Conservation (phyloP, 108 stramenopile genomes). For the Stephanodiscus triporus region DNA sequence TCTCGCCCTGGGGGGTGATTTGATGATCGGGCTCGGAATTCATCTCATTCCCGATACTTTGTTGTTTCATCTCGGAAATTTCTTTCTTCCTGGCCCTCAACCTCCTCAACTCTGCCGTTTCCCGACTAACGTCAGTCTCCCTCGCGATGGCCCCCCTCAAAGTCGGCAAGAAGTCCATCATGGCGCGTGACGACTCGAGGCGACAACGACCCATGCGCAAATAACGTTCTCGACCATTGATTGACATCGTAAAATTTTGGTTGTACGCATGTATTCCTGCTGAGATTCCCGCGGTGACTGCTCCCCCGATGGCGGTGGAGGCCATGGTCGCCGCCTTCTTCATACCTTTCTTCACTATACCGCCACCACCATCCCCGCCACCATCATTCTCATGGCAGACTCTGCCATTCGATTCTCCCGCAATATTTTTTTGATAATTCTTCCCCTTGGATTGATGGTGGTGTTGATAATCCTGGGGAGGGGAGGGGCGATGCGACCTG, state of each 20-base stretch:
- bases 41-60: background rate
- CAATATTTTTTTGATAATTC: no score
- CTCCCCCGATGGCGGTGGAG: conserved; percentile 5
- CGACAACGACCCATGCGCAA: conserved; percentile 41
- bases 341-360: background rate
- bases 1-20: background rate
- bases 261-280: conserved; percentile 6
- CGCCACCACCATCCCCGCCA: background rate
- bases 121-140: conserved; percentile 26
- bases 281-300: background rate
- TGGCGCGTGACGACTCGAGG: conserved; percentile 38
- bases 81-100: conserved; percentile 17
- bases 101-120: conserved; percentile 43
- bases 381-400: background rate
- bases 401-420: background rate
- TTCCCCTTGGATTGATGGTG: background rate
- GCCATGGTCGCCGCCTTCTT: background rate
- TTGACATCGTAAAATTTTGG: background rate
- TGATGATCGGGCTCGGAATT: no score
- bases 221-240: conserved; percentile 15
- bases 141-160: conserved; percentile 33
- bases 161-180: conserved; percentile 48
- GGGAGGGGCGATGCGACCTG: conserved; percentile 41
- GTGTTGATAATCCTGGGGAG: conserved; percentile 17
- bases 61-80: background rate